phyloP scores from a whole-genome alignment of 2,329 filamentous ascomycete species.

The Macrophomina pseudophaseolina region DNA sequence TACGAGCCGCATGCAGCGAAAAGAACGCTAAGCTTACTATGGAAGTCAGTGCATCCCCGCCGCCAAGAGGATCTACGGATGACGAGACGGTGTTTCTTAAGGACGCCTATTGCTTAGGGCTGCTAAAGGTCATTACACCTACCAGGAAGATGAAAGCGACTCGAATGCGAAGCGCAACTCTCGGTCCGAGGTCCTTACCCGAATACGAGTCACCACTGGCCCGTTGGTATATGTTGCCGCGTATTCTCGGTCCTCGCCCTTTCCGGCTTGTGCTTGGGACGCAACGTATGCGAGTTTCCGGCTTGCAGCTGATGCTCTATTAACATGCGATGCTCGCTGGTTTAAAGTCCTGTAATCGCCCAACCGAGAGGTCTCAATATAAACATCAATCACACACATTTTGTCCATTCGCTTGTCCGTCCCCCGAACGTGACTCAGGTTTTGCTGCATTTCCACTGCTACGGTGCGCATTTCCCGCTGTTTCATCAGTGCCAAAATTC shows the following conservation, averaged over 20 bases:
- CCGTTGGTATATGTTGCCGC: not conserved
- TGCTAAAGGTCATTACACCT: not conserved
- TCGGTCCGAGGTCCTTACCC: not conserved
- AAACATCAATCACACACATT: not conserved
- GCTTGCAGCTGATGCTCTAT: not conserved
- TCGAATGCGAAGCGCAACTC: conserved; percentile 7
- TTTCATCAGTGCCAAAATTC: not conserved
- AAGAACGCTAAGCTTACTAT: not conserved
- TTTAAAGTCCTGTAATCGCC: conserved; percentile 1
- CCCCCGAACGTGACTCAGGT: not conserved
- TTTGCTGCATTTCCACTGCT: not conserved
- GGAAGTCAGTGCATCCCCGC: not conserved
- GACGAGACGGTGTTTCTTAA: not conserved
- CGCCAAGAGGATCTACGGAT: not conserved
- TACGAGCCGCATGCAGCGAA: conserved; percentile 1
- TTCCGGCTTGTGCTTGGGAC: not conserved
- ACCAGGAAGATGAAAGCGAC: not conserved
- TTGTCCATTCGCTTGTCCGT: not conserved
- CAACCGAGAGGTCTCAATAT: not conserved
- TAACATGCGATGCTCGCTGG: not conserved
- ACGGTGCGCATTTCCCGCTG: not conserved
- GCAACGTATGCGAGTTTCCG: not conserved
- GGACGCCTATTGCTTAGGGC: not conserved
- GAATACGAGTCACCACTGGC: not conserved
- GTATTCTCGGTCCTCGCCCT: not conserved